Evolutionary conservation across 768 basidiomycete genomes (phyloP).

Genomic region (Clitopilus hobsonii): DNA sequence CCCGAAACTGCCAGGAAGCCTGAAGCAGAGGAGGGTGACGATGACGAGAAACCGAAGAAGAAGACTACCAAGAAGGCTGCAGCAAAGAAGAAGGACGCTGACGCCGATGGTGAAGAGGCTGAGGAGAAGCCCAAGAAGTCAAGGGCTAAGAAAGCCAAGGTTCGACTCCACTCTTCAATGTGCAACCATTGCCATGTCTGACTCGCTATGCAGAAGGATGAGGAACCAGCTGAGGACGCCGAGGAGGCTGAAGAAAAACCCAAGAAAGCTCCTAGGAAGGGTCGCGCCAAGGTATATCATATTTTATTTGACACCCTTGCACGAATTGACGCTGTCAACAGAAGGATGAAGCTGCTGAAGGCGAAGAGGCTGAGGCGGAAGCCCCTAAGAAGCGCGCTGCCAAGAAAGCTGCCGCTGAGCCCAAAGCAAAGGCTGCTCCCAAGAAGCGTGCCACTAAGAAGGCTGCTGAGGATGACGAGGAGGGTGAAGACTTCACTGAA

Average conservation of each 20-base stretch:
- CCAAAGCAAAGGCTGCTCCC: slow-evolving; percentile 42
- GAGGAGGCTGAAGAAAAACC: slow-evolving; percentile 46
- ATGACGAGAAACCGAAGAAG: slow-evolving; percentile 29
- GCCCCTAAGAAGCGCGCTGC: slow-evolving; percentile 45
- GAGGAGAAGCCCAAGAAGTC: slow-evolving; percentile 53
- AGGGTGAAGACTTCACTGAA: slow-evolving; percentile 41
- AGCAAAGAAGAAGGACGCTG: slow-evolving; percentile 17
- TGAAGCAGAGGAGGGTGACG: slow-evolving; percentile 7
- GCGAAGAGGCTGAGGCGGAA: slow-evolving; percentile 35
- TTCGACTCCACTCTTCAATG: neutral
- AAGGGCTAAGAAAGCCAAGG: slow-evolving; percentile 29
- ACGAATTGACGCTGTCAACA: too few relatives aligned
- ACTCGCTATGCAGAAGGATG: slow-evolving; percentile 11
- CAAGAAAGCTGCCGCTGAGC: slow-evolving; percentile 29
- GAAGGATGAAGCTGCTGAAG: slow-evolving; percentile 20
- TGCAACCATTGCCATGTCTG: neutral
- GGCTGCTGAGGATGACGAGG: slow-evolving; percentile 28
- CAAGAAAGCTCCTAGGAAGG: slow-evolving; percentile 38
- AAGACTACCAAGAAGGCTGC: slow-evolving; percentile 28
- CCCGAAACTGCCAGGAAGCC: slow-evolving; percentile 68
- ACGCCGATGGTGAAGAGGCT: slow-evolving; percentile 5
- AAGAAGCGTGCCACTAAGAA: slow-evolving; percentile 48
- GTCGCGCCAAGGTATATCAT: slow-evolving; percentile 23
- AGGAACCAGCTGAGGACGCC: slow-evolving; percentile 25
- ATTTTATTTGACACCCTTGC: too few relatives aligned